phyloP scores from a whole-genome alignment of 768 basidiomycete species.

The Suillus hirtellus region DNA sequence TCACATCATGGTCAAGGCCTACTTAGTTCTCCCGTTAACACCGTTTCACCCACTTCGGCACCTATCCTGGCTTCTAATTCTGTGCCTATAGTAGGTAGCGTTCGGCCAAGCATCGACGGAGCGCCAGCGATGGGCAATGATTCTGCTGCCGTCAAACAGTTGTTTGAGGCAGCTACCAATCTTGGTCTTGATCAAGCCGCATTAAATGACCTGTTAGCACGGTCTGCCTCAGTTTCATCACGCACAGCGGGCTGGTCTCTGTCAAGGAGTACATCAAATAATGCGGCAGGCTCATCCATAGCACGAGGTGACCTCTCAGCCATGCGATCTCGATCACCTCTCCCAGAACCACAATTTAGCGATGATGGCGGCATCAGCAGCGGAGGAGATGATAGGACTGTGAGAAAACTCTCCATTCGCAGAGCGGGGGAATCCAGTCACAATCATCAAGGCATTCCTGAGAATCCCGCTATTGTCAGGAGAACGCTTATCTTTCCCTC shows the following conservation, averaged over 20 bases:
- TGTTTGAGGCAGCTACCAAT: conserved; percentile 74
- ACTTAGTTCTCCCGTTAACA: conserved; percentile 31
- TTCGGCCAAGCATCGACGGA: conserved; percentile 27
- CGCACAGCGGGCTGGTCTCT: conserved; percentile 49
- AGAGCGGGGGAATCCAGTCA: conserved; percentile 27
- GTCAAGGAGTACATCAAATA: conserved; percentile 44
- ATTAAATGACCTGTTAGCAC: conserved; percentile 67
- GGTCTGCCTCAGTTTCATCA: conserved; percentile 68
- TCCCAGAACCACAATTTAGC: conserved; percentile 26
- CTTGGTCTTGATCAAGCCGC: conserved; percentile 75
- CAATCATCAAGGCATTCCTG: conserved; percentile 34
- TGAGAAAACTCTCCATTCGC: conserved; percentile 30
- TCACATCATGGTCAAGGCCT: conserved; percentile 31
- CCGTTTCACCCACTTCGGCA: conserved; percentile 25
- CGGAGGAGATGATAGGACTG: conserved; percentile 23
- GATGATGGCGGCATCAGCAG: conserved; percentile 33
- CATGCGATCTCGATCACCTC: conserved; percentile 22
- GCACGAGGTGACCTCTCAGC: conserved; percentile 17
- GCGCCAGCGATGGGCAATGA: conserved; percentile 33
- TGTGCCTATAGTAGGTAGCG: conserved; percentile 18
- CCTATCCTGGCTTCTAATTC: conserved; percentile 10
- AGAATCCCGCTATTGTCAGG: conserved; percentile 57
- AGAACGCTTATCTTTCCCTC: conserved; percentile 81
- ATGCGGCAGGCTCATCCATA: conserved; percentile 26
- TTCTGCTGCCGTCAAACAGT: conserved; percentile 61